Evolutionary conservation across 2,329 filamentous ascomycete species (phyloP).

Genomic region (Diaporthe ilicicola): DNA sequence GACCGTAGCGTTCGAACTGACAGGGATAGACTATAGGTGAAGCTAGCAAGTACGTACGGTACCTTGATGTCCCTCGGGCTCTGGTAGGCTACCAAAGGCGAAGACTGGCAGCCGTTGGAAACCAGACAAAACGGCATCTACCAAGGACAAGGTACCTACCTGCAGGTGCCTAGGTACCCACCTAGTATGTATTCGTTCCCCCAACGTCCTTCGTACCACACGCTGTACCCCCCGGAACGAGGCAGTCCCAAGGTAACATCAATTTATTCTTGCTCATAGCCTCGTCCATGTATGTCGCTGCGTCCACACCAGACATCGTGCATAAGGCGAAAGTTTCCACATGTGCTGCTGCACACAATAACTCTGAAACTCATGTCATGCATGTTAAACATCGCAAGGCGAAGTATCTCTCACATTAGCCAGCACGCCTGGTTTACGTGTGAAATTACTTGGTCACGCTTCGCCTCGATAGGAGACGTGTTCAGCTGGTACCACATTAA

Average conservation of each 20-base stretch:
- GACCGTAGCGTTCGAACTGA: not conserved
- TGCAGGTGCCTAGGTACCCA: no score
- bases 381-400: not conserved
- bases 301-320: not conserved
- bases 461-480: no score
- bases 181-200: not conserved
- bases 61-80: slow-evolving; percentile 10
- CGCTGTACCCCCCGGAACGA: not conserved
- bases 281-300: slow-evolving; percentile 10
- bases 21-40: slow-evolving; percentile 19
- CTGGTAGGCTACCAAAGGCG: not conserved
- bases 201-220: not conserved
- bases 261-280: not conserved
- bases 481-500: not conserved
- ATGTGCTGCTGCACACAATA: slow-evolving; percentile 6
- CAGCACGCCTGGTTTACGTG: not conserved
- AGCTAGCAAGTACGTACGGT: not conserved
- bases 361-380: slow-evolving; percentile 11
- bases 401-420: not conserved
- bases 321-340: slow-evolving; percentile 15
- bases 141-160: no score
- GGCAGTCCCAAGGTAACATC: not conserved
- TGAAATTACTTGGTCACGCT: not conserved
- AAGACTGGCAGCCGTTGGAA: slow-evolving; percentile 2
- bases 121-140: not conserved